Base-by-base conservation (phyloP, 306 rosid genomes). In the Aeschynomene evenia region DNA sequence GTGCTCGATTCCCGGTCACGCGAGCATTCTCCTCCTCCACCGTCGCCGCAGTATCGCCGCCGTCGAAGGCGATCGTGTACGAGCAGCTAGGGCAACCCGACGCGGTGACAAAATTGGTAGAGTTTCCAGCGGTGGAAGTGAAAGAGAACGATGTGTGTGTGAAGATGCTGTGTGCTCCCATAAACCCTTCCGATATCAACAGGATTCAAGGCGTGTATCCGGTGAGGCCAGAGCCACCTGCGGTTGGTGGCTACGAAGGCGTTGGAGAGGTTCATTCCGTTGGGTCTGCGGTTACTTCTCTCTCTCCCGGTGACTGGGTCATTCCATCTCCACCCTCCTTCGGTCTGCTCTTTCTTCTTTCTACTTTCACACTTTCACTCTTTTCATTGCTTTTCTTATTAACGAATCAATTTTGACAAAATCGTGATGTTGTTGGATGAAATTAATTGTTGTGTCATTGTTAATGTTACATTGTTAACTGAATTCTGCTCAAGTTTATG, bases 171-270 rank as follows among this genome's bases (percentile, higher is more conserved):
- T 97, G 94, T 1, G 86, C 98, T 71, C 98, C 97, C 1, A 90
- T 93, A 45, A 94, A 90, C 50, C 98, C 98, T 28, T 88, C 95
- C 6, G 96, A 94, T 69, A 85, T 94, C 37, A 94, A 94, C 12
- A 83, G 96, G 13, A 90, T 93, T 4, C 92, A 94, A 83, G 98
- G 98, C 42, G 96, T 94, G 4, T 94, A 94, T 70, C 97, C 96
- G 0, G 95, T 94, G 83, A 80, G 92, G 76, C 98, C 96, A 12
- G 79, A 85, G 36, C 87, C 78, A 18, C 98, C 98, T 2, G 97
- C 98, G 2, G 81, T 90, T 45, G 98, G 98, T 59, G 98, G 98
- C 4, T 78, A 90, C 22, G 98, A 94, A 81, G 98, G 98, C 29
- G 89, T 94, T 2, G 98, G 97, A 76, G 92, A 88, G 80, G 92